A percentile compares a stretch with the other conserved stretches of the same genome.
Conservation (phyloP, 2,329 filamentous ascomycete genomes). For the Venturia asperata region DNA sequence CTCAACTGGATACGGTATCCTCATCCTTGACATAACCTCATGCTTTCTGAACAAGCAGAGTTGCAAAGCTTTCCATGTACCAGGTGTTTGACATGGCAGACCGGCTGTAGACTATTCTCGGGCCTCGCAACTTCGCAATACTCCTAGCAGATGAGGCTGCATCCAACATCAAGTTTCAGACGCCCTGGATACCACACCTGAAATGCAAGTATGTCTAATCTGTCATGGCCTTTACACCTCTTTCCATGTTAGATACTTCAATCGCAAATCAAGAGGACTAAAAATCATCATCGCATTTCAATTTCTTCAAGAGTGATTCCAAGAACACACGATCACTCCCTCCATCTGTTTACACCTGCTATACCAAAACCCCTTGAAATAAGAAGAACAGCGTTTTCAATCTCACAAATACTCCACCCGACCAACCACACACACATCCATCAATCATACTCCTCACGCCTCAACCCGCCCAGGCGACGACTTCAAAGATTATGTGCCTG, state of each 20-base stretch:
- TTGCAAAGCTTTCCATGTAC: background rate
- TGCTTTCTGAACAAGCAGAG: background rate
- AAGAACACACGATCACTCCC: too few relatives aligned
- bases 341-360: too few relatives aligned
- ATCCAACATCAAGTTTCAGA: background rate
- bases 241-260: too few relatives aligned
- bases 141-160: background rate
- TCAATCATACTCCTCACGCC: too few relatives aligned
- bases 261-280: too few relatives aligned
- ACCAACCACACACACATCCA: background rate
- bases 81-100: background rate
- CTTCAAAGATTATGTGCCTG: too few relatives aligned
- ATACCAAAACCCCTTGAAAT: background rate
- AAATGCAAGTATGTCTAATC: too few relatives aligned
- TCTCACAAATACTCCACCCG: background rate
- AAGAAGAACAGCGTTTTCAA: background rate
- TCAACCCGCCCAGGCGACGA: too few relatives aligned
- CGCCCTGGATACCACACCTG: background rate
- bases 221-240: too few relatives aligned
- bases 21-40: background rate
- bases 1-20: background rate
- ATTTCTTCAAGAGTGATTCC: too few relatives aligned
- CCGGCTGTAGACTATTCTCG: background rate
- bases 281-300: too few relatives aligned
- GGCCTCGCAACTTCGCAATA: background rate